Evolutionary conservation across 2,329 filamentous ascomycete genomes (phyloP), one percentile per base, ranked within the genome.

Genomic region (Graphium sp.): DNA sequence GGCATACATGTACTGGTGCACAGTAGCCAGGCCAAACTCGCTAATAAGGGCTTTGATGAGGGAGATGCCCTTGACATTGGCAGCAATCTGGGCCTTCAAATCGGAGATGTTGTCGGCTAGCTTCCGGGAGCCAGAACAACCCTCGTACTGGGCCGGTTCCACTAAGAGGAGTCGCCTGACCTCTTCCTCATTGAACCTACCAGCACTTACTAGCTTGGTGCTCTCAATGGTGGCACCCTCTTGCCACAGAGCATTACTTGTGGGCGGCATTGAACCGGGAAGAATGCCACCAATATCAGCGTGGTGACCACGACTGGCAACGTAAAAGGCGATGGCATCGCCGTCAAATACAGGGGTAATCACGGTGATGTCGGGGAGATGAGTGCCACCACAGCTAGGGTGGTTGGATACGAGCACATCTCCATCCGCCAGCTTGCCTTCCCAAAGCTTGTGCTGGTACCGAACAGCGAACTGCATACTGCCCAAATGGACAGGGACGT

Each of bases 31-130:
- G 11, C 74, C 74, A 39, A 85, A 89, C 41, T 89, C 82, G 12
- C 68, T 63, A 10, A 21, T 18, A 8, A 28, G 26, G 17, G 18
- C 18, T 11, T 12, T 8, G n/a, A 28, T 28, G 11, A 28, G 26
- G 22, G 68, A 69, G 40, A 87, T 87, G 7, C 83, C 83, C 40
- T 84, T 84, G 40, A 83, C 76, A 42, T 92, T 91, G 9, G 82
- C 81, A 0, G 83, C 81, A 9, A 89, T 75, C 45, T 91, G 82
- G 0, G 83, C 83, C 48, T 85, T 84, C 22, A 92, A 60, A 45
- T 91, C 83, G 29, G 82, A 85, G 37, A 91, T 60, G 44, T 91
- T 91, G 48, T 92, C 83, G 7, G 68, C 72, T 2, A 91, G 58
- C 44, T 80, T 83, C 24, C 82, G 60, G 1, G 82, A 85, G 3